Evolutionary conservation across 441 rosid genomes (phyloP).

Genomic region (Breynia disticha): DNA sequence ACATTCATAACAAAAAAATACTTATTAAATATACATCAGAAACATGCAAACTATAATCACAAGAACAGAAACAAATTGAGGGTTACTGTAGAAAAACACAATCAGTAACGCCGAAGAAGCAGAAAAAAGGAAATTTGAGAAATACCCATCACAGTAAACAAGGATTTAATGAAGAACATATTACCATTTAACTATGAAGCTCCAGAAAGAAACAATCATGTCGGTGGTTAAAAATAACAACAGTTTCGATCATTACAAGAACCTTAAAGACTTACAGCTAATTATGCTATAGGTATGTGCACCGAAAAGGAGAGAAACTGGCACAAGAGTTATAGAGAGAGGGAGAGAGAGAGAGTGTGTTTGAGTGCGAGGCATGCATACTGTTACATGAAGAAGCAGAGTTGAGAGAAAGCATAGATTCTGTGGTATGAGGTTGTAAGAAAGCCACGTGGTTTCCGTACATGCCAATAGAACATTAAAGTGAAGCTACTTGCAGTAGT

Average conservation of each 20-base stretch:
- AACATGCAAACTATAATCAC: not conserved
- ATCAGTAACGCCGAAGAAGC: not conserved
- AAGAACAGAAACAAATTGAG: not conserved
- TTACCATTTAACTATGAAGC: conserved; percentile 20
- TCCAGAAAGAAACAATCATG: conserved; percentile 10
- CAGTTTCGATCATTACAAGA: not conserved
- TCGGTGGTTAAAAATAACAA: not conserved
- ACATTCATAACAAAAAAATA: no score
- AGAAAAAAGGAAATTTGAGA: conserved; percentile 12
- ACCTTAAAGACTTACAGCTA: not conserved
- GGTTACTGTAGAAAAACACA: not conserved
- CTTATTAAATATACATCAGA: no score
- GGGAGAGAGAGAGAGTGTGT: not conserved
- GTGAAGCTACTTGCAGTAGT: not conserved
- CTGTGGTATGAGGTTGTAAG: conserved; percentile 31
- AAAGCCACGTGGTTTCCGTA: conserved; percentile 34
- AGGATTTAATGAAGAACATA: conserved; percentile 16
- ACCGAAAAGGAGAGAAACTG: not conserved
- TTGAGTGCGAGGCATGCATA: not conserved
- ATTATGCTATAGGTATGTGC: no score
- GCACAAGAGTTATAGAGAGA: not conserved
- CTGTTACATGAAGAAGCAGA: conserved; percentile 8
- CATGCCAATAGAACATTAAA: conserved; percentile 15
- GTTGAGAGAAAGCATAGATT: conserved; percentile 17
- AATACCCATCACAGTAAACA: conserved; percentile 15